These are phyloP conservation scores for Annona squamosa DNA, from an alignment of 164 flowering plant species.

Conservation along the genomic window DNA sequence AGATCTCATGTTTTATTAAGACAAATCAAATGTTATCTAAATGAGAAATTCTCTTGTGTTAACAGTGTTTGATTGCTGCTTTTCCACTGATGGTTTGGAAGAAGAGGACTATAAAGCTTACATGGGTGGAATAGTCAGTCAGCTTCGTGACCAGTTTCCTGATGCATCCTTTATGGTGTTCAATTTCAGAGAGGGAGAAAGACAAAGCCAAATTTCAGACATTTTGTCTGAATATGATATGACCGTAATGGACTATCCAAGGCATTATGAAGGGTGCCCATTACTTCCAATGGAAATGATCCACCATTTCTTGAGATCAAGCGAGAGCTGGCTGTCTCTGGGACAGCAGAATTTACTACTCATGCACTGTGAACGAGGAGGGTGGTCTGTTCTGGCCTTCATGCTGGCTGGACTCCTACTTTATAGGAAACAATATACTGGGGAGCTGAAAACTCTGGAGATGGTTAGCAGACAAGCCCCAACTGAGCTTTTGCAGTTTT, in stretches of 20 bases:
- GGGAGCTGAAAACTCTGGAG: slow-evolving; percentile 87
- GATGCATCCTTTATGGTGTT: slow-evolving; percentile 82
- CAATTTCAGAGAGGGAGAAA: slow-evolving; percentile 68
- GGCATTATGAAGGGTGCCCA: slow-evolving; percentile 84
- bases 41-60: slow-evolving; percentile 3
- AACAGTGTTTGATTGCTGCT: slow-evolving; percentile 89
- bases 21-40: background rate
- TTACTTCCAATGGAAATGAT: slow-evolving; percentile 74
- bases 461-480: slow-evolving; percentile 94
- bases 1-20: background rate
- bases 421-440: slow-evolving; percentile 70
- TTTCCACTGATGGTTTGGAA: slow-evolving; percentile 56
- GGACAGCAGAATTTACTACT: slow-evolving; percentile 69
- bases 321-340: slow-evolving; percentile 90
- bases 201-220: slow-evolving; percentile 41
- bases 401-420: slow-evolving; percentile 86
- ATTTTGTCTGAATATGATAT: slow-evolving; percentile 62
- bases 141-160: slow-evolving; percentile 60
- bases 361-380: slow-evolving; percentile 95
- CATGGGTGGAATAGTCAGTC: slow-evolving; percentile 52
- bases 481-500: slow-evolving; percentile 65
- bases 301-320: slow-evolving; percentile 78
- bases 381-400: slow-evolving; percentile 92
- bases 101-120: slow-evolving; percentile 61
- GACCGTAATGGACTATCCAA: slow-evolving; percentile 94